phyloP scores from a whole-genome alignment of 129 eudicot genomes.

The Ambrosia trifida region DNA sequence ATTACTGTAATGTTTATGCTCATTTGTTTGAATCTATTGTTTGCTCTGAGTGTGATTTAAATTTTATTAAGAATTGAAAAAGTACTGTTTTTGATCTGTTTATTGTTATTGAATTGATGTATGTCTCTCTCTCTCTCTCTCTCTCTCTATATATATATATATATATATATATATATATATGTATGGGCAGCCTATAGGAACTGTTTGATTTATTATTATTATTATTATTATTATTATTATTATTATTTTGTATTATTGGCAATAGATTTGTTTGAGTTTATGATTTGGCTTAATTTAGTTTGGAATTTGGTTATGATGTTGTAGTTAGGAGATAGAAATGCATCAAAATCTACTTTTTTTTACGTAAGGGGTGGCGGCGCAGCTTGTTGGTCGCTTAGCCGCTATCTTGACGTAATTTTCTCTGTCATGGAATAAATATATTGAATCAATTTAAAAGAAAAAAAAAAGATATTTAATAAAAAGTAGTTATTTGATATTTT shows the following conservation, averaged over 20 bases:
- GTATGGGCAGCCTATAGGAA: background rate
- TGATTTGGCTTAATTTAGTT: background rate
- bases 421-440: too few relatives aligned
- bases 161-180: constrained; percentile 5
- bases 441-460: too few relatives aligned
- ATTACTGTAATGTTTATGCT: background rate
- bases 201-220: background rate
- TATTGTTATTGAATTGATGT: background rate
- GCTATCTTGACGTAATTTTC: too few relatives aligned
- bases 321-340: background rate
- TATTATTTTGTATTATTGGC: background rate
- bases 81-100: background rate
- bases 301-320: background rate
- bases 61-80: background rate
- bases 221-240: too few relatives aligned
- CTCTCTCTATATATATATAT: constrained; percentile 1
- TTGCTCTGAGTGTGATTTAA: background rate
- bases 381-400: too few relatives aligned
- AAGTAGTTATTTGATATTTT: background rate
- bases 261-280: background rate
- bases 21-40: background rate
- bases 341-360: too few relatives aligned
- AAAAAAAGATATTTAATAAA: background rate
- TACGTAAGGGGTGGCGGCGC: too few relatives aligned
- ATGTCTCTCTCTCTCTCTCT: too few relatives aligned